These are phyloP conservation scores for Didymella sp. DNA, from an alignment of 2,329 filamentous ascomycete genomes.

Conservation along the genomic window DNA sequence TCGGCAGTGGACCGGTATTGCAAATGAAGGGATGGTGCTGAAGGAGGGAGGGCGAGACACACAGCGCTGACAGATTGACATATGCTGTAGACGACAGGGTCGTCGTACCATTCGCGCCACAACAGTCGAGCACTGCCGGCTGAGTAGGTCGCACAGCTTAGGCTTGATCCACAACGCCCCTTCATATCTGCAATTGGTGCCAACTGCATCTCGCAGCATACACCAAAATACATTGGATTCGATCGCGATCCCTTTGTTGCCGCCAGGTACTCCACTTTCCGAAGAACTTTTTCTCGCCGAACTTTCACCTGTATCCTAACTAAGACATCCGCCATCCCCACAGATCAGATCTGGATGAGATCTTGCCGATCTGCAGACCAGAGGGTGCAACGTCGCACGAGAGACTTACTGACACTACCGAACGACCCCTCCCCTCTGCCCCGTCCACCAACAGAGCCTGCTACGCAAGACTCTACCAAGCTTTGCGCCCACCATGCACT, in stretches of 20 bases:
- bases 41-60: conserved; percentile 22
- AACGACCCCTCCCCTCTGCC: conserved; percentile 20
- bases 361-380: conserved; percentile 27
- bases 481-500: conserved; percentile 16
- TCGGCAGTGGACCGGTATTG: conserved; percentile 1
- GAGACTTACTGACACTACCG: conserved; percentile 23
- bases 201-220: conserved; percentile 4
- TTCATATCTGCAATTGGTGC: conserved; percentile 4
- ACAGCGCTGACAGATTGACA: conserved; percentile 35
- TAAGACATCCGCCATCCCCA: conserved; percentile 25
- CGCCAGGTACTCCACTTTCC: not conserved
- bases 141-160: conserved; percentile 26
- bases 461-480: conserved; percentile 7
- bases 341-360: conserved; percentile 20
- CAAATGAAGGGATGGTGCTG: conserved; percentile 11
- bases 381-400: conserved; percentile 34
- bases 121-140: conserved; percentile 21
- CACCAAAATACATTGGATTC: conserved; percentile 14
- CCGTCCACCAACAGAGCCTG: conserved; percentile 9
- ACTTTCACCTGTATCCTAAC: conserved; percentile 8
- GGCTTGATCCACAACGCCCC: conserved; percentile 6
- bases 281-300: not conserved
- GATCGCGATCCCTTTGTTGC: not conserved
- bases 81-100: conserved; percentile 24
- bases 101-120: conserved; percentile 27